Base-by-base conservation (phyloP, 2,329 filamentous ascomycete species). In the Byssothecium circinans region DNA sequence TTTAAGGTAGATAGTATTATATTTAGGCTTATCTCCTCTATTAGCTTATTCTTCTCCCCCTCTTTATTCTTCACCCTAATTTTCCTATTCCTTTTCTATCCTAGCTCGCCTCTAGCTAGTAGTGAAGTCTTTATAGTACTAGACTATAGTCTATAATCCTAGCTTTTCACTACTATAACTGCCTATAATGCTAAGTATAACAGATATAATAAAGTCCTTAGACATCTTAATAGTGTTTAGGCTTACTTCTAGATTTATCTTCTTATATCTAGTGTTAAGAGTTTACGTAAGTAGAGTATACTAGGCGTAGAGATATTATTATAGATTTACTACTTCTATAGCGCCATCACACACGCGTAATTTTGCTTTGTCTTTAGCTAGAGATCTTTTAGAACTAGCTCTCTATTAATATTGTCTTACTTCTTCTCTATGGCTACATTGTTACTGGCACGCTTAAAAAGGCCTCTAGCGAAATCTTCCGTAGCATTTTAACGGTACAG, bases 41-140 rank as follows among this genome's bases (percentile, higher is more conserved):
- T 36, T 22, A 48, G 44, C 40, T 45, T 35, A 32, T 51, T 48
- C 40, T 46, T 47, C 43, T 25, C 23, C 23, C 41, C 36, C 32
- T 52, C 33, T 48, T 45, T 30, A 52, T 44, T 48, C 36, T 44
- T 48, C 36, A 48, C 25, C 41, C 45, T 22, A n/a, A 41, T 42
- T 52, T 41, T 44, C 41, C 36, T 48, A 18, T 52, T 48, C 41
- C 20, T 52, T 23, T 33, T 51, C 39, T 19, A 51, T 51, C 29
- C 48, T 51, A 47, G 48, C 48, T 51, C 40, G 48, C 48, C 43
- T 50, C 43, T 18, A 50, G 40, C 38, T 18, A 43, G 43, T 22
- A 22, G 43, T 50, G 20, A 50, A 50, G 48, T 50, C 40, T 47
- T 50, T 50, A 15, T 50, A 50, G 38, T 50, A 47, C 39, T 50